Conservation (phyloP, 2,329 filamentous ascomycete genomes). For the Diplodia mutila region DNA sequence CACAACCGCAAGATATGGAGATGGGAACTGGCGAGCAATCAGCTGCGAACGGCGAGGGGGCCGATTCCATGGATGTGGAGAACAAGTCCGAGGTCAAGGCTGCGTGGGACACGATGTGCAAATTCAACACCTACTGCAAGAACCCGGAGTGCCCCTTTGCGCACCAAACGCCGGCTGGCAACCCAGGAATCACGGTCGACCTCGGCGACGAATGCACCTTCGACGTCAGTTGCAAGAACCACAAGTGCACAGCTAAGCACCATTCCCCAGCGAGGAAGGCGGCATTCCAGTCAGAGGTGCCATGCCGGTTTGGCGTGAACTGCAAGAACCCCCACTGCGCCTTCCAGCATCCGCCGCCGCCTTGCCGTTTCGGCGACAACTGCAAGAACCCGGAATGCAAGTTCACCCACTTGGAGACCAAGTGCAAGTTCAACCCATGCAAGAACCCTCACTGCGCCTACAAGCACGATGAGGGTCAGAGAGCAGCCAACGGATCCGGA, state of each 20-base stretch:
- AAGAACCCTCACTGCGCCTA: slow-evolving; percentile 85
- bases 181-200: slow-evolving; percentile 76
- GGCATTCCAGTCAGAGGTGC: slow-evolving; percentile 78
- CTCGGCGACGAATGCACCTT: slow-evolving; percentile 79
- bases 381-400: slow-evolving; percentile 83
- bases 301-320: slow-evolving; percentile 90
- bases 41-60: slow-evolving; percentile 45
- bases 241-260: slow-evolving; percentile 88
- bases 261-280: slow-evolving; percentile 83
- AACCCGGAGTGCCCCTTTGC: slow-evolving; percentile 91
- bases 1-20: slow-evolving; percentile 38
- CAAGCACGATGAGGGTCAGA: slow-evolving; percentile 88
- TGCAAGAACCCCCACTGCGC: slow-evolving; percentile 81
- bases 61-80: slow-evolving; percentile 62
- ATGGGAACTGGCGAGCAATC: slow-evolving; percentile 42
- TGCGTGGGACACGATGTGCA: slow-evolving; percentile 72
- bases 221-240: slow-evolving; percentile 92
- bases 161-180: slow-evolving; percentile 90
- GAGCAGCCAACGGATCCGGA: slow-evolving; percentile 58
- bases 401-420: slow-evolving; percentile 82
- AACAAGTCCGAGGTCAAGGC: slow-evolving; percentile 56
- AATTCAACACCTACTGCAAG: slow-evolving; percentile 85
- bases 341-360: slow-evolving; percentile 88
- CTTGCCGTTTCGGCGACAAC: slow-evolving; percentile 88
- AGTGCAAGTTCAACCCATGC: slow-evolving; percentile 91